These are phyloP conservation scores for Nymphaea colorata DNA, from an alignment of 164 flowering plant species.

Conservation along the genomic window DNA sequence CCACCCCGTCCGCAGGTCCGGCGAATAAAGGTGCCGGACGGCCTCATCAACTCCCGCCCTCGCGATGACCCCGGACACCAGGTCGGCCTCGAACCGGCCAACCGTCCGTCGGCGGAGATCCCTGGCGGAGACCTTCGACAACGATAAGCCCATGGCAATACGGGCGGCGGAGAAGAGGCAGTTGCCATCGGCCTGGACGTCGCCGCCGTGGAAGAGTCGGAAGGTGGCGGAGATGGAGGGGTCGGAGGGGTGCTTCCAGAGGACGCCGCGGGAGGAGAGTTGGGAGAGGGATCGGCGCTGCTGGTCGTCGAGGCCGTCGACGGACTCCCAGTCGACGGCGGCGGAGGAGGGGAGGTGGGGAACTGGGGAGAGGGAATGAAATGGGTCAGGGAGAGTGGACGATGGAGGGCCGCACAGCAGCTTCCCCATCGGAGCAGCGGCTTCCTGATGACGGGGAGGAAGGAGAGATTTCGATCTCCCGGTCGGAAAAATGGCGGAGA, in stretches of 20 bases:
- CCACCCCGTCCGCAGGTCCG: slow-evolving; percentile 89
- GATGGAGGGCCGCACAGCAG: slow-evolving; percentile 46
- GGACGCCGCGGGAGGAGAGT: slow-evolving; percentile 55
- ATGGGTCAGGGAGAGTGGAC: slow-evolving; percentile 21
- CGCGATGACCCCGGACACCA: slow-evolving; percentile 32
- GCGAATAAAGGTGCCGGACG: slow-evolving; percentile 64
- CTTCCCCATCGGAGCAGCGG: slow-evolving; percentile 33
- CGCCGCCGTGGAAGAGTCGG: slow-evolving; percentile 76
- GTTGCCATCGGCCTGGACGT: slow-evolving; percentile 88
- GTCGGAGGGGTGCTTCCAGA: slow-evolving; percentile 52
- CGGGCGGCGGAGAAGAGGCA: slow-evolving; percentile 78
- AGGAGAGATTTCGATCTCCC: slow-evolving; percentile 4
- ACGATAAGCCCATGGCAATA: slow-evolving; percentile 32
- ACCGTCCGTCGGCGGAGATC: slow-evolving; percentile 74
- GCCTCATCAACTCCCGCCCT: slow-evolving; percentile 27
- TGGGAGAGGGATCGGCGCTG: slow-evolving; percentile 39
- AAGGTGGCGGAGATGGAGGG: slow-evolving; percentile 32
- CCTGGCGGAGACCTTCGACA: slow-evolving; percentile 23
- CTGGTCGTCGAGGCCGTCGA: slow-evolving; percentile 73
- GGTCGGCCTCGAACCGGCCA: neutral
- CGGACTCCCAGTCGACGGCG: slow-evolving; percentile 41
- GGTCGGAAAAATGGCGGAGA: slow-evolving; percentile 16
- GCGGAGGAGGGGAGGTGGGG: slow-evolving; percentile 7
- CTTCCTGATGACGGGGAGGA: neutral
- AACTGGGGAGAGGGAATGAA: slow-evolving; percentile 23